phyloP scores from a whole-genome alignment of 2,329 filamentous ascomycete genomes.

The Aurifilum marmelostoma region DNA sequence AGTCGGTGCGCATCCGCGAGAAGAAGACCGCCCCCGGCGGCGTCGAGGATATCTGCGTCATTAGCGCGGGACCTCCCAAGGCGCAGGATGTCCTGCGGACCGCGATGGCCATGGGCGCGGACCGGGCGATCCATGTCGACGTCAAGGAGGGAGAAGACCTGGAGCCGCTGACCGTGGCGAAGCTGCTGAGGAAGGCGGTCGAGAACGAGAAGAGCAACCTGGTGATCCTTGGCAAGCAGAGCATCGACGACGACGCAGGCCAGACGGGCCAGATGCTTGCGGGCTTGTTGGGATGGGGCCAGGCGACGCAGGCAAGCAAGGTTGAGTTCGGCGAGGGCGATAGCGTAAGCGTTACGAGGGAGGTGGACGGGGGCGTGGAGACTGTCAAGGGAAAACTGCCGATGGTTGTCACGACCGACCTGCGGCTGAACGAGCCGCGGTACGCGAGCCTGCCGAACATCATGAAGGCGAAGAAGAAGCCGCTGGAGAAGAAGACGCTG shows the following conservation, averaged over 20 bases:
- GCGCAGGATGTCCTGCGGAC: conserved; percentile 87
- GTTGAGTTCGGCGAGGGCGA: conserved; percentile 76
- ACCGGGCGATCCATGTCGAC: conserved; percentile 88
- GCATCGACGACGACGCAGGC: conserved; percentile 92
- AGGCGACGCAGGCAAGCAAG: conserved; percentile 91
- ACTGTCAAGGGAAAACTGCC: conserved; percentile 84
- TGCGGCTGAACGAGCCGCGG: conserved; percentile 90
- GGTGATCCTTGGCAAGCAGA: conserved; percentile 95
- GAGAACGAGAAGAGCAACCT: conserved; percentile 86
- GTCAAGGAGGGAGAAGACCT: conserved; percentile 73
- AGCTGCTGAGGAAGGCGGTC: conserved; percentile 80
- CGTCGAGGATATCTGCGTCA: conserved; percentile 89
- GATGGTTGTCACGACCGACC: conserved; percentile 92
- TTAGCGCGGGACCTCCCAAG: conserved; percentile 88
- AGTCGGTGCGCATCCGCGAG: conserved; percentile 92
- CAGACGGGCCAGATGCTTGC: conserved; percentile 99
- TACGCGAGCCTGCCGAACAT: conserved; percentile 97
- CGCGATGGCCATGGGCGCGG: conserved; percentile 98
- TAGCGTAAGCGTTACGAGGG: conserved; percentile 76
- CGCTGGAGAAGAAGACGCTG: conserved; percentile 87
- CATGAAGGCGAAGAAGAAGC: conserved; percentile 99
- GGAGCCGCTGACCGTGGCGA: conserved; percentile 90
- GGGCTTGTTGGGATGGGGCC: conserved; percentile 86
- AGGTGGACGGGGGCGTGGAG: conserved; percentile 95
- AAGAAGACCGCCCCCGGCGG: conserved; percentile 71